Evolutionary conservation across 495 filamentous ascomycete species (phyloP), one percentile per base, ranked within the genome.

Genomic region (Trypethelium eluteriae): DNA sequence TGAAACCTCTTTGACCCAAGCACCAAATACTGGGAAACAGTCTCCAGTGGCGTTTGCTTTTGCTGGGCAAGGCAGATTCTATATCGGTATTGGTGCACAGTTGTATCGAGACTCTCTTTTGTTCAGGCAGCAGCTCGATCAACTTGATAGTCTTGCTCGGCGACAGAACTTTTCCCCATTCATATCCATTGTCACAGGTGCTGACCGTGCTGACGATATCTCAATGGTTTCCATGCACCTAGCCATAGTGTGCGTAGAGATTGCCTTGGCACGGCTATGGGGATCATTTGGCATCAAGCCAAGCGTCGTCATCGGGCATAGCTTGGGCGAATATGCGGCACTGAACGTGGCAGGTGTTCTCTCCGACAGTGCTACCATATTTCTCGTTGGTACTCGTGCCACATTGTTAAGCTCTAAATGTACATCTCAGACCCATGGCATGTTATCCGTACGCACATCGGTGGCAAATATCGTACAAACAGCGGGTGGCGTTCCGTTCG

Each of bases 361-460:
- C 1, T 76, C 76, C 5, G 74, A 64, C 4, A 70, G 62, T 62
- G 79, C 79, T 66, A 72, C 73, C 12, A 71, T 81, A 53, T 79
- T 72, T 64, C 70, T 80, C 14, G 73, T 75, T 36, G 79, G 79
- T 4, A 70, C 65, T 36, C 66, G 79, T 38, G 79, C 79, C 36
- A 56, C 68, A 50, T 53, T 79, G 4, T 67, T 80, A 39, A 63
- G 68, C n/a, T 56, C 71, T 18, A 67, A 49, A 9, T 79, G 76
- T 63, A 63, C 64, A 5, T 53, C 62, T 6, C 72, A 71, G 35
- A 74, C 68, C 16, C 78, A 80, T 83, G 74, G 78, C 6, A 85
- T 85, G 83, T 73, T 85, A 18, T 82, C 81, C 34, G 77, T 82
- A 2, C 77, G 79, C 67, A 66, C 69, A 34, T 65, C 70, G 35